These are phyloP conservation scores for Lentinula sp. DNA, from an alignment of 768 basidiomycete genomes.

Conservation along the genomic window DNA sequence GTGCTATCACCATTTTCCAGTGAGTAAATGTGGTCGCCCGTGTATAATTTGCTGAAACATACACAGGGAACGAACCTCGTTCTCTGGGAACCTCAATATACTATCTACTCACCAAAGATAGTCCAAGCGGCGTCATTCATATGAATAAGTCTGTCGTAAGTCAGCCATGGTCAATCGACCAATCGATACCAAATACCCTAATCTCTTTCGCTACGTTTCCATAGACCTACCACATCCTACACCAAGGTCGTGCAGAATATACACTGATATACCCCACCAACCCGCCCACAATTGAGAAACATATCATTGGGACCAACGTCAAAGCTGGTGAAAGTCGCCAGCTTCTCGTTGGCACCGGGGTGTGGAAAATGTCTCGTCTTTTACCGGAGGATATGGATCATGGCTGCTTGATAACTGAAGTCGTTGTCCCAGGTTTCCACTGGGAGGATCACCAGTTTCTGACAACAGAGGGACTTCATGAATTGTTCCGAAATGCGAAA, in stretches of 20 bases:
- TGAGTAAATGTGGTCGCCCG: not conserved
- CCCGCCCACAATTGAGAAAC: conserved; percentile 27
- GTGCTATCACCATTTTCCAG: not conserved
- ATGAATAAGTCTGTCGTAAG: conserved; percentile 44
- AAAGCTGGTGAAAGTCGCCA: conserved; percentile 37
- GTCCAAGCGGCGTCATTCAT: conserved; percentile 34
- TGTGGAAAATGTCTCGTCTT: conserved; percentile 53
- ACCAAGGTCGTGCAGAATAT: conserved; percentile 46
- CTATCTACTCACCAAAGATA: conserved; percentile 39
- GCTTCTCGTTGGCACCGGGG: conserved; percentile 44
- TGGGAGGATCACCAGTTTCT: conserved; percentile 48
- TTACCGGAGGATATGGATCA: conserved; percentile 33
- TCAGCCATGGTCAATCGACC: not conserved
- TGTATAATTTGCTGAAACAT: not conserved
- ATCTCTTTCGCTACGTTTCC: no score
- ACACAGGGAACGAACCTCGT: conserved; percentile 20
- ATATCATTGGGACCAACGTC: conserved; percentile 37
- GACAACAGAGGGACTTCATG: conserved; percentile 24
- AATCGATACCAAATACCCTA: no score
- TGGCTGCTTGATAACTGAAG: conserved; percentile 50
- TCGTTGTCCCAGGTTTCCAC: conserved; percentile 51
- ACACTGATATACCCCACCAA: conserved; percentile 32
- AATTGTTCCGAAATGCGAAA: conserved; percentile 24
- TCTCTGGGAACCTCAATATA: conserved; percentile 40
- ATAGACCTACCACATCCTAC: conserved; percentile 47